Evolutionary conservation across 306 rosid genomes (phyloP).

Genomic region (Mimosa pudica): DNA sequence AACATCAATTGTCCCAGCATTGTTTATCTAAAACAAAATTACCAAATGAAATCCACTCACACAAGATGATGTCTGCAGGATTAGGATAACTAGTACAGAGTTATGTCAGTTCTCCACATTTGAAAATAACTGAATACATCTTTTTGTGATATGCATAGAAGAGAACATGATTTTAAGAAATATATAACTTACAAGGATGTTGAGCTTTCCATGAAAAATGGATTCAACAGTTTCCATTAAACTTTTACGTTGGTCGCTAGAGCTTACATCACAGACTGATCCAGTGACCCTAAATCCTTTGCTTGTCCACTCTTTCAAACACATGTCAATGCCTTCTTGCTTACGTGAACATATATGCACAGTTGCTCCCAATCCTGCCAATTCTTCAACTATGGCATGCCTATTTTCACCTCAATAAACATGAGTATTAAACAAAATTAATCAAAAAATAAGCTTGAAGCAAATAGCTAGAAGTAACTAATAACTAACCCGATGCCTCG

Average conservation of each 20-base stretch:
- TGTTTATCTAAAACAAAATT: background rate
- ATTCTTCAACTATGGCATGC: constrained; percentile 39
- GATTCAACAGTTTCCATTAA: constrained; percentile 23
- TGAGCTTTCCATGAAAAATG: constrained; percentile 37
- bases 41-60: background rate
- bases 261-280: constrained; percentile 28
- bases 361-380: constrained; percentile 39
- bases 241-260: constrained; percentile 13
- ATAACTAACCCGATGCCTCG: constrained; percentile 41
- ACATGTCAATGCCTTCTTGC: constrained; percentile 23
- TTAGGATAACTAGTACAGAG: background rate
- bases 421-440: background rate
- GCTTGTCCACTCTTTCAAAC: constrained; percentile 34
- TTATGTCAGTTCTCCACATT: background rate
- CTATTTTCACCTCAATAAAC: background rate
- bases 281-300: constrained; percentile 33
- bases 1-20: background rate
- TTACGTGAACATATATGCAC: constrained; percentile 40
- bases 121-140: no score
- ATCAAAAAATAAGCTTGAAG: background rate
- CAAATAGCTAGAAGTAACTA: background rate
- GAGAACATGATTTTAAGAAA: background rate
- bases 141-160: background rate
- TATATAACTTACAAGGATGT: constrained; percentile 30
- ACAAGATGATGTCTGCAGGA: background rate